Conservation (phyloP, 2,329 filamentous ascomycete species). For the Rhytidhysteron rufulum region DNA sequence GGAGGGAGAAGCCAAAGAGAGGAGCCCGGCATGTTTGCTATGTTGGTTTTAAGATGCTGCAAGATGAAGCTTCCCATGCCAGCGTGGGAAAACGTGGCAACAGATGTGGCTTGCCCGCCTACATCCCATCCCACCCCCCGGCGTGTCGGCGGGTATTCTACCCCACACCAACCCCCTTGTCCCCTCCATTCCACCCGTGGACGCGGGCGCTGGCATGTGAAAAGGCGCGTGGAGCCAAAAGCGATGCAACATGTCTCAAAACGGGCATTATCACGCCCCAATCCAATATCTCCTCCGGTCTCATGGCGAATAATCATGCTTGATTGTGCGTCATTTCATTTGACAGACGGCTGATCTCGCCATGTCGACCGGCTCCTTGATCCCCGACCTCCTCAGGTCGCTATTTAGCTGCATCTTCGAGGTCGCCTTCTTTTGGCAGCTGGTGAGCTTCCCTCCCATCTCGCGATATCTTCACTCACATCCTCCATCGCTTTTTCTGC, state of each 20-base stretch:
- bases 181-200: no score
- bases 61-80: no score
- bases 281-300: slow-evolving; percentile 16
- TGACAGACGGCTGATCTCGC: slow-evolving; percentile 14
- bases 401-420: slow-evolving; percentile 32
- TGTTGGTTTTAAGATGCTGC: no score
- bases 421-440: slow-evolving; percentile 38
- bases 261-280: slow-evolving; percentile 7
- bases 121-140: no score
- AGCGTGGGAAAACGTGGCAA: no score
- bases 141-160: no score
- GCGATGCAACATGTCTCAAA: slow-evolving; percentile 2
- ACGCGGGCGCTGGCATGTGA: no score
- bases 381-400: slow-evolving; percentile 19
- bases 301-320: slow-evolving; percentile 23
- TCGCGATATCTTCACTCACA: no score
- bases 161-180: no score
- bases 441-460: slow-evolving; percentile 26
- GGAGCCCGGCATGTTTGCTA: slow-evolving; percentile 38
- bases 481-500: neutral
- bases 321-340: slow-evolving; percentile 14
- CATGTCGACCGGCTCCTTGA: slow-evolving; percentile 14
- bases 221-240: no score
- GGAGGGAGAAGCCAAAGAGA: slow-evolving; percentile 44
- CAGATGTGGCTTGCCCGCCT: no score